Base-by-base conservation (phyloP, 352 stramenopile species). In the Phytophthora hibernalis region DNA sequence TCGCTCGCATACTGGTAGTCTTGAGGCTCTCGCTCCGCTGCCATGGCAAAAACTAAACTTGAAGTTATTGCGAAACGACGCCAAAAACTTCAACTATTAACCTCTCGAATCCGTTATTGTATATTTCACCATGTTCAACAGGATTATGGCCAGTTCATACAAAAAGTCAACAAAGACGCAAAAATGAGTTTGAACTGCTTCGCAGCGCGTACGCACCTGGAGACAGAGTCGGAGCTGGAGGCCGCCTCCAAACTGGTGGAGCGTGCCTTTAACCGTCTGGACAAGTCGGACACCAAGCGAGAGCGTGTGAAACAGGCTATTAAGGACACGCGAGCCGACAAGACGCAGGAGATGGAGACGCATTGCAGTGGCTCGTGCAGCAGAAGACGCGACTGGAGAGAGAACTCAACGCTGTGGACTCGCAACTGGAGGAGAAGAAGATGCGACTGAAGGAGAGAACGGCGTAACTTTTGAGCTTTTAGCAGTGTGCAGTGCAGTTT, bases 171-270 rank as follows among this genome's bases (percentile, higher is more conserved):
- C 33, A 54, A n/a, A 24, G 57, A 18, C 11, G 70, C 54, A 18
- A n/a, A n/a, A n/a, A 87, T 91, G 79, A 85, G 74, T 53, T 65
- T 93, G 44, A 91, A 91, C 70, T 93, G 85, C 68, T 77, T 90
- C 53, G 88, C 74, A 48, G 73, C 81, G 5, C 85, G 85, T 21
- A 58, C 79, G 28, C 68, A 65, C 20, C 65, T 83, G 33, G 75
- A 80, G 61, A 70, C 77, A 54, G 82, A 93, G 58, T 85, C 74
- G 70, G 75, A 91, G 59, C 76, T 93, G 24, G 85, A 93, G 65
- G 81, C 52, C 7, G 82, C 82, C 28, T 93, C 82, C 24, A 89
- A 89, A 69, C 62, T 84, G 42, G 82, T 83, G 24, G 82, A 91
- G 62, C 64, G 63, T 31, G 71, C 79, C 22, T 90, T 90, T 63